These are phyloP conservation scores for Globisporangium nagaii DNA, from an alignment of 352 stramenopile species.

Conservation along the genomic window DNA sequence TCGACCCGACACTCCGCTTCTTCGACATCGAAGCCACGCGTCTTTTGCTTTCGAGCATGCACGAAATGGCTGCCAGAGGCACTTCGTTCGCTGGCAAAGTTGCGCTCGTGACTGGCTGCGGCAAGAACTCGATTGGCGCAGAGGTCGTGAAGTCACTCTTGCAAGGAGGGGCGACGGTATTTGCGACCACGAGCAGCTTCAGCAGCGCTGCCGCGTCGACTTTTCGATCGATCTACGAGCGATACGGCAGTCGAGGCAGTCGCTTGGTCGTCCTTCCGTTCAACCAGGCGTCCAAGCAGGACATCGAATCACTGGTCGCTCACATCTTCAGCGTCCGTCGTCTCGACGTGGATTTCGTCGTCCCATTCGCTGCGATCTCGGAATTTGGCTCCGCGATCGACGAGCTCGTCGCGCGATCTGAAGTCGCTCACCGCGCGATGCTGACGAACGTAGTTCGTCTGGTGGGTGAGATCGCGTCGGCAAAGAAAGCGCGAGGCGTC, in stretches of 20 bases:
- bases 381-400: slow-evolving; percentile 74
- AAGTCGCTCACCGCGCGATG: slow-evolving; percentile 86
- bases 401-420: slow-evolving; percentile 72
- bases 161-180: slow-evolving; percentile 79
- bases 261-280: slow-evolving; percentile 78
- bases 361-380: slow-evolving; percentile 84
- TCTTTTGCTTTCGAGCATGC: slow-evolving; percentile 74
- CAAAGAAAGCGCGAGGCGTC: slow-evolving; percentile 70
- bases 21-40: slow-evolving; percentile 82
- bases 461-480: slow-evolving; percentile 67
- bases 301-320: slow-evolving; percentile 59
- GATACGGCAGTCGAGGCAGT: slow-evolving; percentile 75
- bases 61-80: slow-evolving; percentile 77
- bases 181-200: slow-evolving; percentile 83
- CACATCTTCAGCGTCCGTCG: slow-evolving; percentile 84
- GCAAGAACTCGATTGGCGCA: slow-evolving; percentile 78
- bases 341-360: slow-evolving; percentile 81
- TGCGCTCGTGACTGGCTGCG: slow-evolving; percentile 81
- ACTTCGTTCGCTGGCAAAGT: slow-evolving; percentile 85
- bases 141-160: slow-evolving; percentile 83
- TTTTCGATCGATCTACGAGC: slow-evolving; percentile 83
- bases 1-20: slow-evolving; percentile 74
- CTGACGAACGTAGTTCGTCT: slow-evolving; percentile 83
- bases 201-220: slow-evolving; percentile 37
- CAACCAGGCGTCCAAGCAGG: slow-evolving; percentile 80